Percentiles rank a stretch among this genome's conserved stretches.
Conservation (phyloP, 179 eudicot genomes). For the Gypsophila paniculata region DNA sequence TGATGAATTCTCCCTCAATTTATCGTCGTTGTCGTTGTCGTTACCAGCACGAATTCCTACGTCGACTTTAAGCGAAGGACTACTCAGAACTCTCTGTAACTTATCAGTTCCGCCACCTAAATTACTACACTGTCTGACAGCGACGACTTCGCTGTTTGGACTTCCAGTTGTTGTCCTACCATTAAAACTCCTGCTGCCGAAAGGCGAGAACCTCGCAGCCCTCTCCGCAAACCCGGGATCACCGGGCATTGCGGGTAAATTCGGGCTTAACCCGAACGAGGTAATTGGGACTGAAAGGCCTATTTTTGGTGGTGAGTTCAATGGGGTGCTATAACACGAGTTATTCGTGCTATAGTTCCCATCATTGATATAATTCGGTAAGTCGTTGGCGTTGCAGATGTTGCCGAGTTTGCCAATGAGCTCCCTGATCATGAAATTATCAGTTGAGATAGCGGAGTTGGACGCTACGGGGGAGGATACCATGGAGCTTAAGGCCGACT, state of each 20-base stretch:
- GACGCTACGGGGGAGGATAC: constrained; percentile 60
- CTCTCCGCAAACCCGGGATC: constrained; percentile 82
- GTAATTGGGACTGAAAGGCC: constrained; percentile 36
- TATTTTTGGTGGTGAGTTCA: constrained; percentile 48
- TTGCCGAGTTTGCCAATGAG: constrained; percentile 55
- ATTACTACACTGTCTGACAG: constrained; percentile 29
- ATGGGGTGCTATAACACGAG: constrained; percentile 41
- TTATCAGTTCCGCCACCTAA: too few relatives aligned
- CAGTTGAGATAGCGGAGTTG: constrained; percentile 31
- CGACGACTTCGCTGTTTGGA: constrained; percentile 24
- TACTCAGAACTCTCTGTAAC: constrained; percentile 55
- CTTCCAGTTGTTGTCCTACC: constrained; percentile 34
- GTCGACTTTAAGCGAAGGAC: constrained; percentile 43
- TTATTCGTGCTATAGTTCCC: constrained; percentile 26
- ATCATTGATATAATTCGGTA: constrained; percentile 20
- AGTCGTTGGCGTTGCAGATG: constrained; percentile 36
- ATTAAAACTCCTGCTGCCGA: constrained; percentile 75
- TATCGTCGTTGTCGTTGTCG: constrained; percentile 17
- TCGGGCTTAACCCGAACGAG: constrained; percentile 25
- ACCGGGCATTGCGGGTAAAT: constrained; percentile 47
- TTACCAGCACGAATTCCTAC: constrained; percentile 31
- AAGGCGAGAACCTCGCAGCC: constrained; percentile 72
- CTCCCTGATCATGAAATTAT: constrained; percentile 42
- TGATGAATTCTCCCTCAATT: constrained; percentile 57
- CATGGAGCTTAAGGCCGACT: constrained; percentile 58